Evolutionary conservation across 345 rosid species (phyloP).

Genomic region (Acer yangbiense): DNA sequence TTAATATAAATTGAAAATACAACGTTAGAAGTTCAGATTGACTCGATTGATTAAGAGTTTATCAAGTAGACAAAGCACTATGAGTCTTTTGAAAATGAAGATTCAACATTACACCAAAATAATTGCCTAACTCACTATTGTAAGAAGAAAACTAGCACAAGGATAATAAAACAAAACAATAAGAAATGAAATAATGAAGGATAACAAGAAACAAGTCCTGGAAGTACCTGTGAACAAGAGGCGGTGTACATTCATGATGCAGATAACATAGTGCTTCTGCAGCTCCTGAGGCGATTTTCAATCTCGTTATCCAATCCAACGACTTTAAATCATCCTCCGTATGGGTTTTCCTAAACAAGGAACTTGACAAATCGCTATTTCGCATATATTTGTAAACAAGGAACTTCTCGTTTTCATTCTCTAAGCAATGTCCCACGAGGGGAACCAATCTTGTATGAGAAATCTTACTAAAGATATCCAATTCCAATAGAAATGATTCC

Average conservation of each 20-base stretch:
- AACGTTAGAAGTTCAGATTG: background rate
- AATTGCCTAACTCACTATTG: background rate
- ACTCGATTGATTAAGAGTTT: background rate
- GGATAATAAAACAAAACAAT: background rate
- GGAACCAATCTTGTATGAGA: slow-evolving; percentile 82
- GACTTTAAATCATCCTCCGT: slow-evolving; percentile 77
- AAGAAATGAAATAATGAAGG: background rate
- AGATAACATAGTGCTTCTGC: slow-evolving; percentile 86
- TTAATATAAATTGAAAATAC: background rate
- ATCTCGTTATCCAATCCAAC: slow-evolving; percentile 96
- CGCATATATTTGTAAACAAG: slow-evolving; percentile 88
- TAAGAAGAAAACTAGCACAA: background rate
- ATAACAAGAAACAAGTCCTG: background rate
- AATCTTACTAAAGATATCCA: slow-evolving; percentile 82
- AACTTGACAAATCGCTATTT: slow-evolving; percentile 76
- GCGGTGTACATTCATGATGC: slow-evolving; percentile 90
- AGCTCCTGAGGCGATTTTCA: slow-evolving; percentile 93
- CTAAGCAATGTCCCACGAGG: slow-evolving; percentile 81
- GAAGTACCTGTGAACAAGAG: slow-evolving; percentile 90
- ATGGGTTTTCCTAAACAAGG: slow-evolving; percentile 65
- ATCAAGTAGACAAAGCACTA: background rate
- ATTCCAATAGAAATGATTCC: slow-evolving; percentile 67
- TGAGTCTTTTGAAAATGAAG: background rate
- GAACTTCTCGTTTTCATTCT: slow-evolving; percentile 77
- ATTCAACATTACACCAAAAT: background rate